A percentile compares a stretch with the other conserved stretches of the same genome.
phyloP scores from a whole-genome alignment of 23 red algal genomes.

The Agarophyton chilense region DNA sequence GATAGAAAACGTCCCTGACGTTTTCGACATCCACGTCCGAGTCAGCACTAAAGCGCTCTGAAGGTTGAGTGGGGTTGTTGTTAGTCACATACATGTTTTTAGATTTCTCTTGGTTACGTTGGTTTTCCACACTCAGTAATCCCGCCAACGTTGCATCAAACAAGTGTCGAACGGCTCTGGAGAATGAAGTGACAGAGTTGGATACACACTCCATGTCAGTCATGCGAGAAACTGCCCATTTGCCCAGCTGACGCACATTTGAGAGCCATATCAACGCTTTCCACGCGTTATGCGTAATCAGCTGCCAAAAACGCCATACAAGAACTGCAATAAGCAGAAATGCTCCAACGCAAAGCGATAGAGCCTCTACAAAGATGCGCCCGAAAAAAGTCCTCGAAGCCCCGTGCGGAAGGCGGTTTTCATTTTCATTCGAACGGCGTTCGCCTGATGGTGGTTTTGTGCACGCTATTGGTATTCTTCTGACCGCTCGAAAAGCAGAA shows the following conservation, averaged over 20 bases:
- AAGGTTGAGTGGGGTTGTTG: not conserved
- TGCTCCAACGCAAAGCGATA: conserved; percentile 47
- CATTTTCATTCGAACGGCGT: not conserved
- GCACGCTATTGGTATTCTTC: not conserved
- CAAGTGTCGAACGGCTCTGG: not conserved
- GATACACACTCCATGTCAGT: not conserved
- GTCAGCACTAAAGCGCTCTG: not conserved
- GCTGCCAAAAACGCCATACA: conserved; percentile 58
- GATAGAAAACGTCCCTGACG: not conserved
- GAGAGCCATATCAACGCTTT: conserved; percentile 51
- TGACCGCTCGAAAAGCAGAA: not conserved
- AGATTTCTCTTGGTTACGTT: not conserved
- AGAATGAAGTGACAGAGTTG: not conserved
- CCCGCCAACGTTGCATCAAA: conserved; percentile 10
- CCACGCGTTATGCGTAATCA: conserved; percentile 23
- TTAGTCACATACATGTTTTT: not conserved
- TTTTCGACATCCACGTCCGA: conserved; percentile 8
- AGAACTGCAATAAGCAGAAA: conserved; percentile 55
- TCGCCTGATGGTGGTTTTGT: conserved; percentile 6
- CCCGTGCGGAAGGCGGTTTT: not conserved
- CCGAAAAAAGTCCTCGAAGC: conserved; percentile 48
- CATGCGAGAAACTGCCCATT: conserved; percentile 41
- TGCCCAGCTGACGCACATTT: conserved; percentile 49
- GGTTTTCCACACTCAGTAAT: not conserved
- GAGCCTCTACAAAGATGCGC: conserved; percentile 24